Evolutionary conservation across 192 early-diverging fungal species (phyloP).

Genomic region (Kickxella alabastrina): DNA sequence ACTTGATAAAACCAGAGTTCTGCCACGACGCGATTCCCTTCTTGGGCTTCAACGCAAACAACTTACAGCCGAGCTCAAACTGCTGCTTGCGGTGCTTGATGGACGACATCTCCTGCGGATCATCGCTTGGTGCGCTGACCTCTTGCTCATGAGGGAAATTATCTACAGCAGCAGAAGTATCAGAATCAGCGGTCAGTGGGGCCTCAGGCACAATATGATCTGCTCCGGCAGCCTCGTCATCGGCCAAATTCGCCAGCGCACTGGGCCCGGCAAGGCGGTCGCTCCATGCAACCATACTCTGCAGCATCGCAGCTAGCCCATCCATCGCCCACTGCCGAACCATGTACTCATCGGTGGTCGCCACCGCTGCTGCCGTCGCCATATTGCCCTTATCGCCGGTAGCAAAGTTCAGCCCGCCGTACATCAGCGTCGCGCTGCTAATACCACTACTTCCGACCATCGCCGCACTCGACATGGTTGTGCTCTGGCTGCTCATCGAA

Average conservation of each 20-base stretch:
- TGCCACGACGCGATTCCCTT: slow-evolving; percentile 79
- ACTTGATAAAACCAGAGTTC: slow-evolving; percentile 61
- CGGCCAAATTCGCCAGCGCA: background rate
- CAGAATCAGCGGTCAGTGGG: too few relatives aligned
- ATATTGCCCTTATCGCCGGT: slow-evolving; percentile 5
- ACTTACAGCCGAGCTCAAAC: slow-evolving; percentile 69
- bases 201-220: too few relatives aligned
- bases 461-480: background rate
- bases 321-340: slow-evolving; percentile 60
- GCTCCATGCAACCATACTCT: slow-evolving; percentile 67
- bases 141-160: slow-evolving; percentile 24
- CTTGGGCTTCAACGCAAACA: slow-evolving; percentile 87
- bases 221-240: background rate
- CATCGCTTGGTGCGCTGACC: slow-evolving; percentile 52
- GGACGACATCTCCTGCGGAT: slow-evolving; percentile 80
- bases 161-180: slow-evolving; percentile 7
- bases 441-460: background rate
- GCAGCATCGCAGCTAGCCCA: slow-evolving; percentile 57
- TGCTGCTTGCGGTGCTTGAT: slow-evolving; percentile 83
- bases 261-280: slow-evolving; percentile 33
- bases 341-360: slow-evolving; percentile 39
- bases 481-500: slow-evolving; percentile 15
- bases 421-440: slow-evolving; percentile 8
- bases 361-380: background rate
- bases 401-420: slow-evolving; percentile 24